These are phyloP conservation scores for Acanthamoeba lenticulata DNA, from an alignment of 208 protist species.

Conservation along the genomic window DNA sequence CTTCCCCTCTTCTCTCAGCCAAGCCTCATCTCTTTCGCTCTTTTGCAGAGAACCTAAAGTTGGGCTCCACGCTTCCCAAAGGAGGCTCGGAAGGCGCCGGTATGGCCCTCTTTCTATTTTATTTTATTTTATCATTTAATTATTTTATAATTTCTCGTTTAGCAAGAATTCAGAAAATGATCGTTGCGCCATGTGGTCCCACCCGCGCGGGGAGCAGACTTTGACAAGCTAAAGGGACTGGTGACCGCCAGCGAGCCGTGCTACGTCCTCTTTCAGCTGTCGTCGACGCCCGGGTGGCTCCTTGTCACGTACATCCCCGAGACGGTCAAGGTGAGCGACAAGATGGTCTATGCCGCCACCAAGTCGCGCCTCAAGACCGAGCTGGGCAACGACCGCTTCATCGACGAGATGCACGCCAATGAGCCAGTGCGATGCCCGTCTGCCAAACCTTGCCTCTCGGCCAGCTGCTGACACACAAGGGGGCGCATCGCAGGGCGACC, in stretches of 20 bases:
- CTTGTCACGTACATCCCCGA: conserved; percentile 48
- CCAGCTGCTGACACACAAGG: not conserved
- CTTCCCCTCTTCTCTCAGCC: not conserved
- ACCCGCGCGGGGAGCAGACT: not conserved
- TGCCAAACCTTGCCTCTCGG: not conserved
- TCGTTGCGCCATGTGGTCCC: not conserved
- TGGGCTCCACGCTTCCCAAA: conserved; percentile 29
- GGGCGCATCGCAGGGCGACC: not conserved
- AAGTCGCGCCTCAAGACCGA: conserved; percentile 58
- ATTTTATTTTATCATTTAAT: not conserved
- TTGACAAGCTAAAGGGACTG: conserved; percentile 57
- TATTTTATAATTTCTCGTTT: too few species aligned
- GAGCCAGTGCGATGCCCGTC: not conserved
- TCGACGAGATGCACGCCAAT: conserved; percentile 62
- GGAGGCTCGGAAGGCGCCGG: conserved; percentile 1
- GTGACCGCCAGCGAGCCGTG: not conserved
- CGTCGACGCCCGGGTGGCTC: conserved; percentile 3
- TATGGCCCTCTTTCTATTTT: not conserved
- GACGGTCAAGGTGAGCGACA: conserved; percentile 36
- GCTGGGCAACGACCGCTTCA: conserved; percentile 9
- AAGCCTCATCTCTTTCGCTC: not conserved
- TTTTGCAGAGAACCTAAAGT: conserved; percentile 32
- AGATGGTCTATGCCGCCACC: conserved; percentile 63
- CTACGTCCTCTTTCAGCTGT: conserved; percentile 9
- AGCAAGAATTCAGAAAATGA: not conserved